Percentiles rank a stretch among this genome's conserved stretches.
Evolutionary conservation across 2,329 filamentous ascomycete species (phyloP).

Genomic region (Cladosporium sp.): DNA sequence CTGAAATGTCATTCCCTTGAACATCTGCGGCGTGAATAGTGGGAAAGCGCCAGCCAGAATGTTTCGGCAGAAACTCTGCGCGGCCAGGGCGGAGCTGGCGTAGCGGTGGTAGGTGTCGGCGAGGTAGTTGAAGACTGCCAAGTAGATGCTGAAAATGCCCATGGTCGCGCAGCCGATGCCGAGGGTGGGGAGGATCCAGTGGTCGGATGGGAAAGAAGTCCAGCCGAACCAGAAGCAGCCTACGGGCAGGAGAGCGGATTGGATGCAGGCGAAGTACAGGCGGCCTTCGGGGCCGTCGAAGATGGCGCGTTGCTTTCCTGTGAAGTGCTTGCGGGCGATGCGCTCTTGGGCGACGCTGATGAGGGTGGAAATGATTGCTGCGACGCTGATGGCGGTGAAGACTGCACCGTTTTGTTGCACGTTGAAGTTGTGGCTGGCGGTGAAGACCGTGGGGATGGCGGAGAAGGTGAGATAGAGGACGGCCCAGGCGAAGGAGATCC

Average conservation of each 20-base stretch:
- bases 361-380: constrained; percentile 60
- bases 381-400: constrained; percentile 69
- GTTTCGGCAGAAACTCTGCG: constrained; percentile 83
- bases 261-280: constrained; percentile 78
- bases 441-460: constrained; percentile 74
- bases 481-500: constrained; percentile 87
- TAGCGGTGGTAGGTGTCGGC: constrained; percentile 84
- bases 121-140: constrained; percentile 89
- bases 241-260: constrained; percentile 68
- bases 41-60: constrained; percentile 78
- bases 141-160: constrained; percentile 81
- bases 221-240: constrained; percentile 81
- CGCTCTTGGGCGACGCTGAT: constrained; percentile 54
- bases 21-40: constrained; percentile 69
- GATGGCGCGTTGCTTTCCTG: constrained; percentile 33
- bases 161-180: constrained; percentile 72
- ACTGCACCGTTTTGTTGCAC: constrained; percentile 65
- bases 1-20: constrained; percentile 64
- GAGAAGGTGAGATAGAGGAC: constrained; percentile 81
- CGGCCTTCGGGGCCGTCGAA: constrained; percentile 64
- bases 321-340: constrained; percentile 18
- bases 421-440: constrained; percentile 62
- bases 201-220: constrained; percentile 57
- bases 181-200: constrained; percentile 69
- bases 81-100: constrained; percentile 78